Base-by-base conservation (phyloP, 179 eudicot species). In the Silene vulgaris region DNA sequence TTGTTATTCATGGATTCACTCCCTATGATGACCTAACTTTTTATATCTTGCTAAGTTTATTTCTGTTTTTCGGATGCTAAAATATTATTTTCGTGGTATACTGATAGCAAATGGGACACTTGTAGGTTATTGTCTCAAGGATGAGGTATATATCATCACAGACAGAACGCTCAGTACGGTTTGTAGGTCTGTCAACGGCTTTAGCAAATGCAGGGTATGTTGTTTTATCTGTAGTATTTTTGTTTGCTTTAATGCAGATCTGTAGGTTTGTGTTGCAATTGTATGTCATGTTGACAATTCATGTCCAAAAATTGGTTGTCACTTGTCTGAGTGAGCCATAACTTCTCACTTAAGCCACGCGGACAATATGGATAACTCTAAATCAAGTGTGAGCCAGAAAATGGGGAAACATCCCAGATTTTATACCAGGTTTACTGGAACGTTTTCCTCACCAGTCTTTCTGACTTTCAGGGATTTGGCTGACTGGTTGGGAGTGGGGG, bases 131-230 rank as follows among this genome's bases (percentile, higher is more conserved):
- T 77, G 96, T 96, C 74, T 96, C 97, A 59, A 89, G 99, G 86
- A 96, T 93, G 97, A 91, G 97, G 80, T 96, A 96, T 84, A 95
- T 95, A 85, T 95, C 99, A 75, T 92, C 99, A 37, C 99, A 95
- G 72, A 92, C 99, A 21, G 99, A 96, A 75, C 92, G 92, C 35
- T 77, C 89, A 52, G 91, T 96, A 82, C 93, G 97, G 40, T 96
- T 95, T 88, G 96, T 95, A 75, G 99, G 97, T 64, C 89, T 95
- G 71, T 95, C 99, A 83, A 95, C 99, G 73, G 99, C 99, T 71
- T 89, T 95, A 78, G 97, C 97, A 74, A 95, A 95, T 86, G 99
- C 99, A 57, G 91, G 90, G 99, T 95, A 88, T 79, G 90, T 70
- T 59, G 17, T 72, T 35, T 45, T 54, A 37, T 13, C 19, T 35